Base-by-base conservation (phyloP, 148 eudicot genomes). In the Spergularia marina region DNA sequence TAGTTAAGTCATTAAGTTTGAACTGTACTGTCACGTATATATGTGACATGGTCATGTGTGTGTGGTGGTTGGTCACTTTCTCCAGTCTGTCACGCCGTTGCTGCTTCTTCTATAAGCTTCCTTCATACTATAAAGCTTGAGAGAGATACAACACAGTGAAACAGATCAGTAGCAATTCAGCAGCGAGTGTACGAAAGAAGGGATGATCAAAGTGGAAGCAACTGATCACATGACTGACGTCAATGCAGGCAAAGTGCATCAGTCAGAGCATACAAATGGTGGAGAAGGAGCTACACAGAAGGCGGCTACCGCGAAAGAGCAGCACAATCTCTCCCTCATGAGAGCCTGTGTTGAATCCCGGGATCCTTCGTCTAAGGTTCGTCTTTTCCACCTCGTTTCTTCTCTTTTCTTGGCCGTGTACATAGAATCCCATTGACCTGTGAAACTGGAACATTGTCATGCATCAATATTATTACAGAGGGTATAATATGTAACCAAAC, bases 301-400 rank as follows among this genome's bases (percentile, higher is more conserved):
- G n/a, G 69, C 39, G 7, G 23, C 16, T 17, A n/a, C 55, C 11
- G 30, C 17, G 5, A 56, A 53, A 15, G 92, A 88, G 75, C 84
- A 65, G 30, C 80, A 78, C 18, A 92, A 74, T 73, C 30, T 92
- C 40, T 21, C 63, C 9, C 89, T 79, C 56, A 75, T 89, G 88
- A 82, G 93, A 78, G 80, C 86, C 77, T 69, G 53, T 61, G 87
- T 90, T 41, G 86, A 90, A 75, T 76, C 61, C 44, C 81, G 79
- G 59, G 97, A 88, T 76, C 90, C 97, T 16, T 79, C 91, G 59
- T 72, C 84, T 71, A 87, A 90, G 91, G 96, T 90, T 30, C 57
- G 25, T 23, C 10, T 15, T 58, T 58, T 62, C 14, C 11, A 62
- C 40, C 13, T 52, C 58, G 0, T 51, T 70, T 65, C 56, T 55